These are phyloP conservation scores for Sporothrix inflata DNA, from an alignment of 2,329 filamentous ascomycete species.

Conservation along the genomic window DNA sequence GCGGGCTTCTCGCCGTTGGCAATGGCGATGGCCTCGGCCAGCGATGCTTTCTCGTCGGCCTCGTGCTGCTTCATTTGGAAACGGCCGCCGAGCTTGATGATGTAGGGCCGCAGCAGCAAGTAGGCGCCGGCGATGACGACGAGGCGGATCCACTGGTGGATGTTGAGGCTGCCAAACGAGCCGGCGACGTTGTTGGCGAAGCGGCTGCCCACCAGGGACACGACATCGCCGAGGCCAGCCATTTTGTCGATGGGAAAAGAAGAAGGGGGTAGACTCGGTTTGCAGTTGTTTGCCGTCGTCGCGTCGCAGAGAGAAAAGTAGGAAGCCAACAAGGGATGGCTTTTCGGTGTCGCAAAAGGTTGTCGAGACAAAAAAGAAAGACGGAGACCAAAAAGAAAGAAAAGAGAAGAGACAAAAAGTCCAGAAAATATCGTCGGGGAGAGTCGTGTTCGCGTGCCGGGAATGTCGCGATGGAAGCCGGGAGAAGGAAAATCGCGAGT, in stretches of 20 bases:
- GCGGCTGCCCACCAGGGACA: constrained; percentile 40
- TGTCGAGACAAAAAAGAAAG: neutral
- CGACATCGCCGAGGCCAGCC: constrained; percentile 38
- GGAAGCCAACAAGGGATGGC: neutral
- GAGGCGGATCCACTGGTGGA: constrained; percentile 67
- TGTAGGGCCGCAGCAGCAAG: constrained; percentile 71
- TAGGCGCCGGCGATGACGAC: constrained; percentile 74
- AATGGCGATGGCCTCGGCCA: constrained; percentile 46
- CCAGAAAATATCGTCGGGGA: neutral
- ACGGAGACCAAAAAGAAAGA: neutral
- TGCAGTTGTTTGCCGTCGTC: neutral
- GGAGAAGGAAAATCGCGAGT: constrained; percentile 2
- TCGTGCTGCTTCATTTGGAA: constrained; percentile 67
- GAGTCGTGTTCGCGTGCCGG: constrained; percentile 6
- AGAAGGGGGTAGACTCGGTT: neutral
- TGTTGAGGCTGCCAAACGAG: constrained; percentile 55
- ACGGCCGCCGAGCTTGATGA: constrained; percentile 68
- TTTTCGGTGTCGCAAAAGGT: neutral
- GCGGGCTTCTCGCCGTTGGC: constrained; percentile 49
- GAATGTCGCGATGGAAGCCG: constrained; percentile 20
- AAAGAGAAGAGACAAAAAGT: neutral
- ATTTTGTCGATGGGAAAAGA: constrained; percentile 31
- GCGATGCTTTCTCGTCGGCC: constrained; percentile 58
- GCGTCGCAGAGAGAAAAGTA: neutral
- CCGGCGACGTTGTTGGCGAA: constrained; percentile 53